Base-by-base conservation (phyloP, 257 asterid species). In the Catharanthus roseus region DNA sequence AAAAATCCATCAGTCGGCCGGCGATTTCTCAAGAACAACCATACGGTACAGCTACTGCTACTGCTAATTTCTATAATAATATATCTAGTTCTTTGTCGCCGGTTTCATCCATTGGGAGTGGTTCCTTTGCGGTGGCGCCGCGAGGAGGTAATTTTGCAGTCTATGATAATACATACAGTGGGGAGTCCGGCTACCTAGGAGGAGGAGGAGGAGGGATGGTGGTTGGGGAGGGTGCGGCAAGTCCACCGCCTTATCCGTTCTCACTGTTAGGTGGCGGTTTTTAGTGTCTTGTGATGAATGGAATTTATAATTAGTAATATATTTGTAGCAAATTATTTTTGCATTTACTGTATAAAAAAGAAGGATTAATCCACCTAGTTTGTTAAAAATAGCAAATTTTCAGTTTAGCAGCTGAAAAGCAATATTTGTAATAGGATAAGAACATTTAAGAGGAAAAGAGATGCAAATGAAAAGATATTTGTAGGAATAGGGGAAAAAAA, bases 221-320 rank as follows among this genome's bases (percentile, higher is more conserved):
- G 38, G 76, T 50, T 23, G 80, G 72, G 69, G 93, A 81, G 78
- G 78, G 57, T 36, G 76, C 55, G 29, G 77, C 56, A 33, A 72
- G 75, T 39, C 67, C 76, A 58, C 91, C 86, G 39, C 91, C 88
- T 10, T 84, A 82, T 80, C 96, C 92, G 3, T 86, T 89, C 71
- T 86, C 92, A 36, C 78, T 86, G 78, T 75, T 82, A 31, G 93
- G 83, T 9, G 87, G 88, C 73, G 92, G 77, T 12, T 75, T 75
- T 71, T 71, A 79, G 72, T 57, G 51, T 47, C 39, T 50, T 68
- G 13, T 51, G 31, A 55, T 49, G n/a, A n/a, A n/a, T n/a, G n/a
- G n/a, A n/a, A 4, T 1, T 16, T 10, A 1, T 45, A 12, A 29
- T 31, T 15, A 26, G 6, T 11, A 12, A 60, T 60, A 1, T 60